phyloP scores from a whole-genome alignment of 2,329 filamentous ascomycete genomes.

The Aspergillus thermomutatus region DNA sequence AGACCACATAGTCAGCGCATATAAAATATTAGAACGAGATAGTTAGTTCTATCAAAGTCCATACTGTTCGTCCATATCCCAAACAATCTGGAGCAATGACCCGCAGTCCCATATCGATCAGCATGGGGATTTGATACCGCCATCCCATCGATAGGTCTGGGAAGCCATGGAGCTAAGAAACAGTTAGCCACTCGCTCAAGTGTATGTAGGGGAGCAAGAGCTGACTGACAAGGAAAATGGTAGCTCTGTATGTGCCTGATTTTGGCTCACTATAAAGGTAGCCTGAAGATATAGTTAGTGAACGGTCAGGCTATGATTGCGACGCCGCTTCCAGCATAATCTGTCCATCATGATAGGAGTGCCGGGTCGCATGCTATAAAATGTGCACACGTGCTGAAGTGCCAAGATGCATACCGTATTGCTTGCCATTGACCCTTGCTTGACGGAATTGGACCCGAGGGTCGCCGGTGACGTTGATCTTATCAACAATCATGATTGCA shows the following conservation, averaged over 20 bases:
- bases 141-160: constrained; percentile 82
- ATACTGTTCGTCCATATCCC: constrained; percentile 74
- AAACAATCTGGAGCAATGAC: constrained; percentile 84
- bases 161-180: constrained; percentile 66
- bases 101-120: constrained; percentile 68
- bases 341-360: background rate
- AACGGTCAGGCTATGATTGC: background rate
- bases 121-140: constrained; percentile 80
- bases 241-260: constrained; percentile 45
- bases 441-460: constrained; percentile 63
- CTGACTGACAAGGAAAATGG: constrained; percentile 51
- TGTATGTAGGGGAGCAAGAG: background rate
- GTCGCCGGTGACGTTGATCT: constrained; percentile 62
- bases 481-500: constrained; percentile 53
- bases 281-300: constrained; percentile 29
- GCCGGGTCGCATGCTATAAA: background rate
- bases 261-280: constrained; percentile 53
- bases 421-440: constrained; percentile 63
- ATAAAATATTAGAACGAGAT: background rate
- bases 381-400: background rate
- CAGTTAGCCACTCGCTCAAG: background rate
- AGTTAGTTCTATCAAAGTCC: background rate
- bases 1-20: constrained; percentile 35
- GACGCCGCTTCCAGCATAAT: background rate
- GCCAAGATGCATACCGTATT: constrained; percentile 53